These are phyloP conservation scores for Skeletonema marinoi DNA, from an alignment of 108 stramenopile species.

Conservation along the genomic window DNA sequence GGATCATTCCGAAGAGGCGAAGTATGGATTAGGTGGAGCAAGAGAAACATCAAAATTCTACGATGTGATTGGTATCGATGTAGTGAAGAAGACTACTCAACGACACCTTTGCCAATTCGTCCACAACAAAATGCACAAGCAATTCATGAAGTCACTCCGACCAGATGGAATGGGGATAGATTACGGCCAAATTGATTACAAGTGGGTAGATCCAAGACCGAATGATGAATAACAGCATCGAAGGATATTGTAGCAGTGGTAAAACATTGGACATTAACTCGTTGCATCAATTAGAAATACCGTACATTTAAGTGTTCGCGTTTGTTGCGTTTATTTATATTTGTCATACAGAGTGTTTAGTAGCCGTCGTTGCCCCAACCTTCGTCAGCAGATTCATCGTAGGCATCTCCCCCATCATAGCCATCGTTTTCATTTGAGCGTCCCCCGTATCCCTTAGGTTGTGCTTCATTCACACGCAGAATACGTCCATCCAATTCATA, in stretches of 20 bases:
- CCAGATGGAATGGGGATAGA: constrained; percentile 54
- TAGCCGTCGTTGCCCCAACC: constrained; percentile 47
- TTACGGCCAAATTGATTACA: constrained; percentile 44
- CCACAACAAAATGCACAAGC: constrained; percentile 45
- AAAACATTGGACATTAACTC: constrained; percentile 7
- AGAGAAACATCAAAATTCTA: constrained; percentile 48
- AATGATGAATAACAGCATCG: constrained; percentile 22
- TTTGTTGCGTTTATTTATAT: not conserved
- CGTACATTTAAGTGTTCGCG: not conserved
- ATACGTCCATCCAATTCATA: constrained; percentile 85
- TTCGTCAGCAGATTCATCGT: constrained; percentile 27
- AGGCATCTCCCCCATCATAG: constrained; percentile 34
- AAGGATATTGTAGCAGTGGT: not conserved
- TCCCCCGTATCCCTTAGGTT: constrained; percentile 66
- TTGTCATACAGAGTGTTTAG: constrained; percentile 9
- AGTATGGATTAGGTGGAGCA: constrained; percentile 55
- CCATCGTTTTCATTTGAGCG: constrained; percentile 31
- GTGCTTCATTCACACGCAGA: constrained; percentile 89
- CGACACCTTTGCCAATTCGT: constrained; percentile 57
- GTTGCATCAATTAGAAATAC: not conserved
- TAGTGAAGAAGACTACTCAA: constrained; percentile 41
- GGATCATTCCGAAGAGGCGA: constrained; percentile 50
- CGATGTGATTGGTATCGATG: constrained; percentile 52
- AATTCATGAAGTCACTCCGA: constrained; percentile 37
- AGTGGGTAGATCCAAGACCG: constrained; percentile 48